Conservation (phyloP, 1,284 basidiomycete genomes). For the Sporisorium iseilematis-ciliati region DNA sequence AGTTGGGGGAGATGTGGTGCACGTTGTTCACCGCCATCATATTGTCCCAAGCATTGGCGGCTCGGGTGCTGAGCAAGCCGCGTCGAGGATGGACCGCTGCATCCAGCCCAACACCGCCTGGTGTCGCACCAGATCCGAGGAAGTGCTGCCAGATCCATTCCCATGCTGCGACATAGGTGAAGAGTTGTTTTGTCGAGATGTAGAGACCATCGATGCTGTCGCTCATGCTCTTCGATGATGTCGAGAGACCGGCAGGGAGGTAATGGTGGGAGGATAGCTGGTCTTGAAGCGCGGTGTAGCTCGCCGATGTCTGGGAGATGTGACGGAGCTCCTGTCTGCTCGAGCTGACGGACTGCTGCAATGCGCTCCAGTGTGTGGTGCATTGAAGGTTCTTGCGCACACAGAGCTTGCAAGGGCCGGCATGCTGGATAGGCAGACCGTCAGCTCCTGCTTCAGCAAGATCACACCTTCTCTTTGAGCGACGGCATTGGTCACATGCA, state of each 20-base stretch:
- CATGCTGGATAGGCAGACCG: slow-evolving; percentile 38
- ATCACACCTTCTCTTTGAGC: slow-evolving; percentile 47
- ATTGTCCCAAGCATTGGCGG: slow-evolving; percentile 34
- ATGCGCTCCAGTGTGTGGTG: slow-evolving; percentile 44
- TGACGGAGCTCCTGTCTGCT: slow-evolving; percentile 48
- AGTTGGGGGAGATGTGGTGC: slow-evolving; percentile 42
- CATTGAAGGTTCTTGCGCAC: slow-evolving; percentile 49
- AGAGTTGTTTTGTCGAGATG: slow-evolving; percentile 46
- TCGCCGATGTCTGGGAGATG: slow-evolving; percentile 40
- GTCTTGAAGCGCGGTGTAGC: slow-evolving; percentile 44
- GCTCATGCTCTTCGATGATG: slow-evolving; percentile 30
- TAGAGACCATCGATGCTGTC: slow-evolving; percentile 43
- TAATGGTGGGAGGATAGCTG: slow-evolving; percentile 41
- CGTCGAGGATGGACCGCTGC: slow-evolving; percentile 34
- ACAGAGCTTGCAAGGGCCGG: slow-evolving; percentile 44
- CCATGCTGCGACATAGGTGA: slow-evolving; percentile 41
- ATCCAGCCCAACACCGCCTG: slow-evolving; percentile 33
- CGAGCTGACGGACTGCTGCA: slow-evolving; percentile 49
- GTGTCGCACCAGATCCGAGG: slow-evolving; percentile 31
- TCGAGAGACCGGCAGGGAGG: slow-evolving; percentile 29
- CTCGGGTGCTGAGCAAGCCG: slow-evolving; percentile 25
- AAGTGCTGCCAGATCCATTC: slow-evolving; percentile 49
- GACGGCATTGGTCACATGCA: slow-evolving; percentile 49
- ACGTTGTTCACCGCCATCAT: slow-evolving; percentile 37
- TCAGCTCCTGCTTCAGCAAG: slow-evolving; percentile 43